Evolutionary conservation across 2,329 filamentous ascomycete species (phyloP), one percentile per base, ranked within the genome.

Genomic region (Cercospora sesami): DNA sequence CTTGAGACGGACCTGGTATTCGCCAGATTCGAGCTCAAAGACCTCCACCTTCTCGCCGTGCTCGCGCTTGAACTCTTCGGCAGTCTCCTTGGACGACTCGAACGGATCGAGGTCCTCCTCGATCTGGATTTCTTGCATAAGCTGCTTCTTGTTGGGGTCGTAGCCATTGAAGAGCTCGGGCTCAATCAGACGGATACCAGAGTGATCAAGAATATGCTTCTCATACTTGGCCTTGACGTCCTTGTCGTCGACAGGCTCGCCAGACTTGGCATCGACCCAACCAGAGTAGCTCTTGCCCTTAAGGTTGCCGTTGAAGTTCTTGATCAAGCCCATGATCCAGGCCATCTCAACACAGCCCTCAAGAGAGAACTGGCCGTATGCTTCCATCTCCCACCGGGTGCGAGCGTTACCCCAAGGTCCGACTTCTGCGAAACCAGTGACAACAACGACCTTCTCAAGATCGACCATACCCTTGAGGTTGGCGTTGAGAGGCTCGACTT

Each of bases 261-360:
- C 92, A 64, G 92, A 90, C 87, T 98, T 98, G 79, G 89, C 86
- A 77, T 99, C 95, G 68, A 99, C 92, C 93, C 92, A 99, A 74
- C 95, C 95, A 73, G 94, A 93, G 83, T 99, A 98, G 72, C 91
- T 91, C 83, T 96, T 91, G 79, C 95, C 95, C 85, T 99, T 99
- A 79, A 99, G 88, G 33, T 90, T 90, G 18, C 95, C 95, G 75
- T 98, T 98, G 85, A 97, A 92, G 81, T 99, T 96, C 86, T 94
- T 97, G 84, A 99, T 98, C 68, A 98, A 89, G 78, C 95, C 95
- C 94, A 98, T 99, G 81, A 99, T 93, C 95, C 95, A 99, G 33
- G 95, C 94, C 95, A 99, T 99, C 82, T 99, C 95, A 69, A 99
- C 91, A 77, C 95, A 98, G 31, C 95, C 95, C 81, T 99, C 96